A percentile compares a stretch with the other conserved stretches of the same genome.
Evolutionary conservation across 2,329 filamentous ascomycete genomes (phyloP).

Genomic region (Calonectria montana): DNA sequence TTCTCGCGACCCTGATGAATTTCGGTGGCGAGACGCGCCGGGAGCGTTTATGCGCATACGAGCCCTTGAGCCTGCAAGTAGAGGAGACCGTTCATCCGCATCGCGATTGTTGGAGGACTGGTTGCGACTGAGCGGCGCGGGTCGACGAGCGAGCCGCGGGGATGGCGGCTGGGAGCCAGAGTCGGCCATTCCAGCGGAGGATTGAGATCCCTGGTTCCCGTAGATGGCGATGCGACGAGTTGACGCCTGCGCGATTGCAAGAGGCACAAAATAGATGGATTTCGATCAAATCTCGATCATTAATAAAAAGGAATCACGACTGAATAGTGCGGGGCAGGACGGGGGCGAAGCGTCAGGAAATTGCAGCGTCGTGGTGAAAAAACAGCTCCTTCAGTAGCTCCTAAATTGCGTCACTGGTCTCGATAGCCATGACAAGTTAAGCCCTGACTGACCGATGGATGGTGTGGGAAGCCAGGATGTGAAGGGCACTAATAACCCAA

Average conservation of each 20-base stretch:
- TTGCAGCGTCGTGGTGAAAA: background rate
- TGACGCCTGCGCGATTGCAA: background rate
- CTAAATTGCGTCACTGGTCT: conserved; percentile 8
- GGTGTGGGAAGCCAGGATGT: background rate
- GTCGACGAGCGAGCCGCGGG: conserved; percentile 46
- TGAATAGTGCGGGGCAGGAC: background rate
- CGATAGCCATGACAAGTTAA: background rate
- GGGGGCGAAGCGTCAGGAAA: background rate
- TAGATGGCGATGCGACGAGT: background rate
- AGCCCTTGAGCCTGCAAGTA: conserved; percentile 55
- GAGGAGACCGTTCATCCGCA: conserved; percentile 58
- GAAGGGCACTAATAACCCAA: background rate
- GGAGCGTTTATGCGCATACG: conserved; percentile 54
- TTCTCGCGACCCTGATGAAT: conserved; percentile 48
- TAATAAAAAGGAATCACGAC: background rate
- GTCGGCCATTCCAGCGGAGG: conserved; percentile 44
- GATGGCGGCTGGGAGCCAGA: conserved; percentile 48
- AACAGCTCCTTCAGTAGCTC: background rate
- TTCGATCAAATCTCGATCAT: background rate
- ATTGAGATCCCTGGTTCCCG: background rate
- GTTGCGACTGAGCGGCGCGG: conserved; percentile 38
- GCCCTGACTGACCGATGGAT: background rate
- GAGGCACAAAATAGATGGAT: background rate
- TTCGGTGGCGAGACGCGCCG: conserved; percentile 41
- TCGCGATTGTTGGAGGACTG: conserved; percentile 42